Percentiles rank a stretch among this genome's conserved stretches.
These are phyloP conservation scores for Sungouiella thailandica DNA, from an alignment of 805 yeast species.

Conservation along the genomic window DNA sequence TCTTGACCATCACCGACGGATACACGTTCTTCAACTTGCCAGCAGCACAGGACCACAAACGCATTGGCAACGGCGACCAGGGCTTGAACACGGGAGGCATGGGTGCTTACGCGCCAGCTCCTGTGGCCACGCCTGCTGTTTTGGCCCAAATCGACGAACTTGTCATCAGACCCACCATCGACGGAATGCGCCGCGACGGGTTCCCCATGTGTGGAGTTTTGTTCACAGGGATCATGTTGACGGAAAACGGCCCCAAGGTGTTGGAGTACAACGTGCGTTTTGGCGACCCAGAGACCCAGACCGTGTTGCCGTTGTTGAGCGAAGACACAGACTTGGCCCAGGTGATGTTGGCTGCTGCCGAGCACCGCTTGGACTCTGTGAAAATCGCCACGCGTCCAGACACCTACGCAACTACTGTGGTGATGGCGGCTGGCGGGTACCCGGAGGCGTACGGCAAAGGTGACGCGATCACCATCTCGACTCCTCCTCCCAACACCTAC, in stretches of 20 bases:
- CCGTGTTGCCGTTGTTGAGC: slow-evolving; percentile 81
- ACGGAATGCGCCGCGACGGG: slow-evolving; percentile 94
- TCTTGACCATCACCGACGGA: slow-evolving; percentile 90
- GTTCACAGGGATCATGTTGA: slow-evolving; percentile 92
- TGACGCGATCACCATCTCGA: slow-evolving; percentile 63
- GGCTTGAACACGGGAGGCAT: slow-evolving; percentile 99
- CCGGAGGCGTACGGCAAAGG: slow-evolving; percentile 87
- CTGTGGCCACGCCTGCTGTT: slow-evolving; percentile 77
- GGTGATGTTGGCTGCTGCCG: slow-evolving; percentile 88
- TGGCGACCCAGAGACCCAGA: slow-evolving; percentile 99
- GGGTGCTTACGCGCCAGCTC: slow-evolving; percentile 99
- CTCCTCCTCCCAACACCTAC: slow-evolving; percentile 52
- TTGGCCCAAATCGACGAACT: slow-evolving; percentile 63
- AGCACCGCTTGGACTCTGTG: slow-evolving; percentile 87
- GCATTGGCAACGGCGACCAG: slow-evolving; percentile 86
- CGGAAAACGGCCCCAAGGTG: slow-evolving; percentile 81
- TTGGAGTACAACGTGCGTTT: slow-evolving; percentile 96
- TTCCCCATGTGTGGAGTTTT: slow-evolving; percentile 93
- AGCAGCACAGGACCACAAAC: slow-evolving; percentile 97
- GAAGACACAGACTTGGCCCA: slow-evolving; percentile 89
- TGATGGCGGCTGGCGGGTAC: slow-evolving; percentile 95
- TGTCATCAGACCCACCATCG: slow-evolving; percentile 87
- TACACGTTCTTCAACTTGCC: slow-evolving; percentile 88
- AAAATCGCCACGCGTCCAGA: slow-evolving; percentile 46
- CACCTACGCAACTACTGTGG: slow-evolving; percentile 84